Evolutionary conservation across 352 stramenopile genomes (phyloP).

Genomic region (Phytophthora kernoviae): DNA sequence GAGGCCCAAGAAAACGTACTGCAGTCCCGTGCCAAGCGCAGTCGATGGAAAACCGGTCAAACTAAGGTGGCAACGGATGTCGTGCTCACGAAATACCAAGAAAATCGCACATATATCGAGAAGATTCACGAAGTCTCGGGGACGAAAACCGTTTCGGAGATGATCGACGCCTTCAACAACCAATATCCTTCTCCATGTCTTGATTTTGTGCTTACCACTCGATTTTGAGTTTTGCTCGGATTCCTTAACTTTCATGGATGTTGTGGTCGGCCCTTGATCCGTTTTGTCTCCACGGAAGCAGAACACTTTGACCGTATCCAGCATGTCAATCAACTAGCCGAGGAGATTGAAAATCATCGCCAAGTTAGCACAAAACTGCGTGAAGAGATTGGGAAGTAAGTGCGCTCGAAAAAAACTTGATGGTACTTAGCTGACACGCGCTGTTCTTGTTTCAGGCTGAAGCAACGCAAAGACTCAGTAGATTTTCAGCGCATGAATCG

Average conservation of each 20-base stretch:
- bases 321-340: constrained; percentile 77
- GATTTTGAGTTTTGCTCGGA: neutral
- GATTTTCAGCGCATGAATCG: constrained; percentile 82
- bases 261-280: constrained; percentile 36
- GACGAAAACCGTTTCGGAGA: constrained; percentile 76
- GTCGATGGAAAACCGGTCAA: constrained; percentile 74
- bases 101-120: constrained; percentile 82
- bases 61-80: constrained; percentile 66
- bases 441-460: constrained; percentile 45
- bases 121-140: constrained; percentile 84
- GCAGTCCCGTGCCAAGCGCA: constrained; percentile 56
- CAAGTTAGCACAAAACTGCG: constrained; percentile 70
- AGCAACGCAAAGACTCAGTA: constrained; percentile 81
- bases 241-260: constrained; percentile 21
- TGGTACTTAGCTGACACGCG: constrained; percentile 1
- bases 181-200: constrained; percentile 55
- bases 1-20: constrained; percentile 55
- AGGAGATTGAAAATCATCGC: constrained; percentile 83
- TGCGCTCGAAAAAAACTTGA: neutral
- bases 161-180: constrained; percentile 88
- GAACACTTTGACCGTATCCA: constrained; percentile 87
- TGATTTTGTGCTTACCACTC: constrained; percentile 1
- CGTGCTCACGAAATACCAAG: constrained; percentile 77
- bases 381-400: constrained; percentile 82
- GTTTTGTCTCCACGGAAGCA: constrained; percentile 43